A percentile compares a stretch with the other conserved stretches of the same genome.
Evolutionary conservation across 2,329 filamentous ascomycete species (phyloP).

Genomic region (Ilyonectria robusta): DNA sequence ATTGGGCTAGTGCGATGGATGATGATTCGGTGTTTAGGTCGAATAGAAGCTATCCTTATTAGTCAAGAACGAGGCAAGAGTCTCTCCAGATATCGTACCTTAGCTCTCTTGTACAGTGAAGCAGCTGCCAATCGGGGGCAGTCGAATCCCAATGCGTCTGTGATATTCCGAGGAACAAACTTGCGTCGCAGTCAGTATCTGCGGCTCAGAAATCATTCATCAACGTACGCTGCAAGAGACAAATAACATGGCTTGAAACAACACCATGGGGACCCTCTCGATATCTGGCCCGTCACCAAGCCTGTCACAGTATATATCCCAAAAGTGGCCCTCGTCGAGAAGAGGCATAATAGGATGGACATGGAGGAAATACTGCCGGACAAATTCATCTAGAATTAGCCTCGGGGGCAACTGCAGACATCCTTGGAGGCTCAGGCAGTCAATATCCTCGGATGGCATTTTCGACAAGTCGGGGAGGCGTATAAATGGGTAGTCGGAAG

Average conservation of each 20-base stretch:
- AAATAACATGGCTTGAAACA: conserved; percentile 41
- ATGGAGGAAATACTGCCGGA: conserved; percentile 40
- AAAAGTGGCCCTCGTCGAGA: conserved; percentile 38
- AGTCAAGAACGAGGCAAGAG: not conserved
- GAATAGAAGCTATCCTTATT: conserved; percentile 32
- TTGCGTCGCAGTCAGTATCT: not conserved
- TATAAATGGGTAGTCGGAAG: not conserved
- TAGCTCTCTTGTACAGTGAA: conserved; percentile 41
- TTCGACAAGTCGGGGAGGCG: conserved; percentile 41
- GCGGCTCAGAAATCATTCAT: not conserved
- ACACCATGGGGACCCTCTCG: conserved; percentile 27
- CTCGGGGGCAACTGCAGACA: conserved; percentile 39
- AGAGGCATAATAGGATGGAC: conserved; percentile 38
- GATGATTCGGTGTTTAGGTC: conserved; percentile 39
- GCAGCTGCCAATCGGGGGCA: conserved; percentile 37
- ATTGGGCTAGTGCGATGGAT: conserved; percentile 37
- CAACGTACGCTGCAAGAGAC: conserved; percentile 39
- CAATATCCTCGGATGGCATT: conserved; percentile 61
- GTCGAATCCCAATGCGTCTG: conserved; percentile 31
- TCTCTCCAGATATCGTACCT: conserved; percentile 19
- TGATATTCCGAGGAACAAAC: not conserved
- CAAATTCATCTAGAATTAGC: conserved; percentile 38
- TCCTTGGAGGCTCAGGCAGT: conserved; percentile 57
- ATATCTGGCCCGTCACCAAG: not conserved
- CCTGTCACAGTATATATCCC: conserved; percentile 25